Base-by-base conservation (phyloP, 202 grass and related monocot species). In the Panicum hallii region DNA sequence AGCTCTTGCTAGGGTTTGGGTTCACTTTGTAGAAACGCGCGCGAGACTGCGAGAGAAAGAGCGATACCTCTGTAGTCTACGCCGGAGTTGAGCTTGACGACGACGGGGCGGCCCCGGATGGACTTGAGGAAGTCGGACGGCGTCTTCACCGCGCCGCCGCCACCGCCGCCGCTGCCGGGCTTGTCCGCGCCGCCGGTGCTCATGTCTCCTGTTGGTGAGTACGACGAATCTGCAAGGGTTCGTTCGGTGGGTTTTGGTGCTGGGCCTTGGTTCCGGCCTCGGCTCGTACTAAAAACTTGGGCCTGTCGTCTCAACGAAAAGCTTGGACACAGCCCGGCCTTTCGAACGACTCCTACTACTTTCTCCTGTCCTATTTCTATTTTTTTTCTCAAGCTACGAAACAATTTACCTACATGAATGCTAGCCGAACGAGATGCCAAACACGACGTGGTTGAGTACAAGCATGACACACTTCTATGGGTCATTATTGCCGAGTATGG, bases 91-190 rank as follows among this genome's bases (percentile, higher is more conserved):
- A 97, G 92, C 85, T 97, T 97, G 63, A 97, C 95, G 56, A 97
- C 90, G 70, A 97, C 92, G 58, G 95, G 90, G 40, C 92, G 90
- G 38, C 95, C 95, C 66, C 92, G 82, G 87, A 97, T 97, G 26
- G 92, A 97, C 82, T 97, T 97, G 82, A 97, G 87, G 77, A 94
- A 97, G 77, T 97, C 95, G 20, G 92, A 91, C 22, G 90, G 95
- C 47, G 92, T 94, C 90, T 93, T 97, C 72, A 94, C 92, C 22
- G 92, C 61, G 3, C 89, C 84, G 1, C 90, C 87, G 6, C 74
- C 87, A 9, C 69, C 77, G 11, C 80, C 90, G 36, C 82, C 88
- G 74, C 87, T 68, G 66, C 83, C 84, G 81, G 91, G 87, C 83
- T 92, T 94, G 20, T 84, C 89, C 67, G 85, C 87, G 72, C 86